phyloP scores from a whole-genome alignment of 345 rosid species.

The Eutrema yunnanense region DNA sequence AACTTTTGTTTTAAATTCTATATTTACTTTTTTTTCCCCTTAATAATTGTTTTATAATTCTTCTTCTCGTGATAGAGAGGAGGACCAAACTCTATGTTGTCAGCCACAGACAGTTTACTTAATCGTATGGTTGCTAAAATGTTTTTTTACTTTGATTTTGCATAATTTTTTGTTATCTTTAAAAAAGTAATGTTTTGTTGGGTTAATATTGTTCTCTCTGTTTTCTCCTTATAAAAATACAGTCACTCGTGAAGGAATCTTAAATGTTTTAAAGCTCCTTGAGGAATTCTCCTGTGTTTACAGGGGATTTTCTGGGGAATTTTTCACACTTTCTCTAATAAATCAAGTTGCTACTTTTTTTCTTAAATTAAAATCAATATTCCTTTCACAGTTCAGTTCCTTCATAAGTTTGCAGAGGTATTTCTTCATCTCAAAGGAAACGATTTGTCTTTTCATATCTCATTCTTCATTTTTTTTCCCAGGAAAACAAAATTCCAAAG shows the following conservation, averaged over 20 bases:
- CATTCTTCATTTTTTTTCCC: neutral
- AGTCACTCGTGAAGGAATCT: slow-evolving; percentile 17
- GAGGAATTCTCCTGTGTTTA: neutral
- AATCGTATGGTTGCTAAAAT: slow-evolving; percentile 24
- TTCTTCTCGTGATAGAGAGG: slow-evolving; percentile 22
- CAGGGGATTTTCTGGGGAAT: slow-evolving; percentile 12
- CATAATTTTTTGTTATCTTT: neutral
- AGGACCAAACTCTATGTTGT: slow-evolving; percentile 24
- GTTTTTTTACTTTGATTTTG: slow-evolving; percentile 7
- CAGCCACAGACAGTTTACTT: slow-evolving; percentile 26
- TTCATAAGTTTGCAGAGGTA: slow-evolving; percentile 27
- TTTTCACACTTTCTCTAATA: slow-evolving; percentile 5
- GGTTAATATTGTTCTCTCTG: slow-evolving; percentile 1
- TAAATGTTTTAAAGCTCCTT: slow-evolving; percentile 19
- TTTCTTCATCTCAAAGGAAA: slow-evolving; percentile 34
- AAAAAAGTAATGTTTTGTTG: neutral
- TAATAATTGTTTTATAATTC: neutral
- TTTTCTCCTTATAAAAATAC: slow-evolving; percentile 3
- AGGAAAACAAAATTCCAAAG: neutral
- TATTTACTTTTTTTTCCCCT: neutral
- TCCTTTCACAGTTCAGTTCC: slow-evolving; percentile 22
- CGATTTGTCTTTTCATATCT: slow-evolving; percentile 12
- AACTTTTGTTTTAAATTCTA: neutral
- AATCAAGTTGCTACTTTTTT: slow-evolving; percentile 13
- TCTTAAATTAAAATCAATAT: neutral